These are phyloP conservation scores for Backusella sp. DNA, from an alignment of 192 early-diverging fungal genomes.

Conservation along the genomic window DNA sequence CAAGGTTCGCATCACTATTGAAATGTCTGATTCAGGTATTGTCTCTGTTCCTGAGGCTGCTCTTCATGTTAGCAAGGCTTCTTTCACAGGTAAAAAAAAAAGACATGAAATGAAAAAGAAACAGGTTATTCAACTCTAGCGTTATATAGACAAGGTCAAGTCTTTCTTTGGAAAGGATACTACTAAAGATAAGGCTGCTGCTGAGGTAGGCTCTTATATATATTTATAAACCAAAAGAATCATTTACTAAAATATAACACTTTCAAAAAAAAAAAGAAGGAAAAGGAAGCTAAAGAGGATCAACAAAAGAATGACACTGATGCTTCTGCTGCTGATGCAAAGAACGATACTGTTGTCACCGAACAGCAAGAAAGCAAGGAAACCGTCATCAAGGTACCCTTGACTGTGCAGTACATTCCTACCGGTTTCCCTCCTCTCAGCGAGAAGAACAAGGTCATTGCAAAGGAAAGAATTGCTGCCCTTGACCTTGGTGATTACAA, in stretches of 20 bases:
- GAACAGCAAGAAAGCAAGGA: conserved; percentile 15
- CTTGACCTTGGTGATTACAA: conserved; percentile 76
- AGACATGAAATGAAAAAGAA: neutral
- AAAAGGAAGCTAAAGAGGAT: conserved; percentile 20
- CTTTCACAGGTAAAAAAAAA: conserved; percentile 31
- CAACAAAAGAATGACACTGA: conserved; percentile 27
- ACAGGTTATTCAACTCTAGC: too few relatives aligned
- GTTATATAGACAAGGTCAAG: conserved; percentile 51
- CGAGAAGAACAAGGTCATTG: conserved; percentile 24
- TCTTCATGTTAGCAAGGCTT: conserved; percentile 43
- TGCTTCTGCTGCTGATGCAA: conserved; percentile 27
- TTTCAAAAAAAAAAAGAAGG: neutral
- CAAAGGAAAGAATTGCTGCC: conserved; percentile 30
- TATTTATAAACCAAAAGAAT: neutral
- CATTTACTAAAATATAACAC: neutral
- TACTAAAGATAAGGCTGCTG: conserved; percentile 24
- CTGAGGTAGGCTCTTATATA: conserved; percentile 10
- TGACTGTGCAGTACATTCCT: conserved; percentile 27
- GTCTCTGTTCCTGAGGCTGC: conserved; percentile 66
- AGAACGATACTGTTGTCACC: conserved; percentile 4
- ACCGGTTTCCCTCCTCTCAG: conserved; percentile 23
- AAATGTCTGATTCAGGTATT: conserved; percentile 77
- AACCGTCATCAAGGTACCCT: conserved; percentile 14
- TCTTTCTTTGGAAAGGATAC: conserved; percentile 62
- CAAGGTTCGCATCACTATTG: conserved; percentile 83